These are phyloP conservation scores for Hyaloperonospora arabidopsidis DNA, from an alignment of 352 stramenopile species.

Conservation along the genomic window DNA sequence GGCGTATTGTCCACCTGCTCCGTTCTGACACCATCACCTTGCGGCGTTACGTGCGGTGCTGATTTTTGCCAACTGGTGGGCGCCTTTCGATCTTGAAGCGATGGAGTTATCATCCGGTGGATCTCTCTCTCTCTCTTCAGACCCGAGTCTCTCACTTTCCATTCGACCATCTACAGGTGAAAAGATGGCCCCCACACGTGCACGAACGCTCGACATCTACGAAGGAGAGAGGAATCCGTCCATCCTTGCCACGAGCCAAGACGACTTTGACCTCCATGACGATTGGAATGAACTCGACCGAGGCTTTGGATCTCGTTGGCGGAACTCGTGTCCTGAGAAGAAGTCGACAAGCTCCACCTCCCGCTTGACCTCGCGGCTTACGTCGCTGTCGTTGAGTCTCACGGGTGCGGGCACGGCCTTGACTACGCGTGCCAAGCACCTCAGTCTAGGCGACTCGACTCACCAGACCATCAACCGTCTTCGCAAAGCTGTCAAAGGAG, in stretches of 20 bases:
- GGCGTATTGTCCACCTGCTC: constrained; percentile 9
- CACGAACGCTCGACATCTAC: constrained; percentile 6
- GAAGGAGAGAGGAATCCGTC: constrained; percentile 16
- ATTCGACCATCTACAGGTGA: constrained; percentile 4
- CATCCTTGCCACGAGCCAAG: constrained; percentile 16
- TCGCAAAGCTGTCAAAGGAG: constrained; percentile 16
- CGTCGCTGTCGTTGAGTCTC: constrained; percentile 20
- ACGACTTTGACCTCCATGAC: constrained; percentile 15
- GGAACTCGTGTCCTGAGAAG: constrained; percentile 18
- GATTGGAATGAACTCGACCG: constrained; percentile 16
- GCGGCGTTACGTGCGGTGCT: constrained; percentile 20
- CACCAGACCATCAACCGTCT: constrained; percentile 15
- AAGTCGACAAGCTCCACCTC: background rate
- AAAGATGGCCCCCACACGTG: constrained; percentile 12
- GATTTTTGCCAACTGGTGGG: constrained; percentile 18
- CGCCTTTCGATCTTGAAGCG: background rate
- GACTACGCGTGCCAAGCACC: constrained; percentile 15
- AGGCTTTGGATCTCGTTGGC: constrained; percentile 6
- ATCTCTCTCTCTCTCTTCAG: too few species aligned
- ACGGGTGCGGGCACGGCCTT: constrained; percentile 10
- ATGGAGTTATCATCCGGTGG: too few species aligned
- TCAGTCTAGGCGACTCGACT: constrained; percentile 16
- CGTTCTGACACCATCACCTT: constrained; percentile 5
- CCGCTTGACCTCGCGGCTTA: constrained; percentile 15
- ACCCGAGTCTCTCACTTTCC: constrained; percentile 18